Conservation (phyloP, 345 rosid species). For the Ceriops decandra region DNA sequence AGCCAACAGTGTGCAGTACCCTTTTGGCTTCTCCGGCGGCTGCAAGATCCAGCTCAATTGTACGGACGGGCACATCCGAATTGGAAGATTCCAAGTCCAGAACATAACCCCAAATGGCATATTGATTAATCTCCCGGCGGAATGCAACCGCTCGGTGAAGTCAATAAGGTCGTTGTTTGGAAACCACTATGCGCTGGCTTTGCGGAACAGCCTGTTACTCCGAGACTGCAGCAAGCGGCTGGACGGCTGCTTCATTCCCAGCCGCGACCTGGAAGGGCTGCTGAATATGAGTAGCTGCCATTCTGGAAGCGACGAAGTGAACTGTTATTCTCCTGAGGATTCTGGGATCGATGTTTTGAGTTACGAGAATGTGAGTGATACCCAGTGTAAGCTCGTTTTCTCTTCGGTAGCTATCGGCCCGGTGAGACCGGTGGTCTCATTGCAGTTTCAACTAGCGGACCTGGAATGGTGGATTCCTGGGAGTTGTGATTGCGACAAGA, state of each 20-base stretch:
- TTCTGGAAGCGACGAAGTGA: constrained; percentile 27
- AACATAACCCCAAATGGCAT: constrained; percentile 48
- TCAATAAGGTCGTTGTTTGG: constrained; percentile 34
- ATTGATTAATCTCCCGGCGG: constrained; percentile 35
- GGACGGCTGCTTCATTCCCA: constrained; percentile 40
- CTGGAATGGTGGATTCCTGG: constrained; percentile 73
- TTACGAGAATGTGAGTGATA: constrained; percentile 14
- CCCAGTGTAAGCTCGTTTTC: constrained; percentile 36
- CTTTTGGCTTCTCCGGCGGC: constrained; percentile 64
- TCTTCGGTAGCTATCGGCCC: constrained; percentile 51
- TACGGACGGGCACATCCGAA: not conserved
- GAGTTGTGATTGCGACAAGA: constrained; percentile 21
- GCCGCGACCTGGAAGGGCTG: constrained; percentile 20
- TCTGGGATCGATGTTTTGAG: constrained; percentile 17
- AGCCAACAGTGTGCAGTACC: constrained; percentile 36
- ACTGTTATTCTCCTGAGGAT: constrained; percentile 35
- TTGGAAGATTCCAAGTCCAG: constrained; percentile 48
- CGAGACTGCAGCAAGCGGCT: constrained; percentile 34
- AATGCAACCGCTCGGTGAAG: constrained; percentile 38
- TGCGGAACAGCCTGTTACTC: constrained; percentile 51
- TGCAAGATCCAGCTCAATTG: constrained; percentile 56
- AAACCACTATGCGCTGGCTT: constrained; percentile 39
- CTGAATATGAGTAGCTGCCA: constrained; percentile 23
- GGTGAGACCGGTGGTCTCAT: constrained; percentile 15
- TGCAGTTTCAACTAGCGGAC: constrained; percentile 49